Evolutionary conservation across 208 protist species (phyloP).

Genomic region (Phytomonas francai): DNA sequence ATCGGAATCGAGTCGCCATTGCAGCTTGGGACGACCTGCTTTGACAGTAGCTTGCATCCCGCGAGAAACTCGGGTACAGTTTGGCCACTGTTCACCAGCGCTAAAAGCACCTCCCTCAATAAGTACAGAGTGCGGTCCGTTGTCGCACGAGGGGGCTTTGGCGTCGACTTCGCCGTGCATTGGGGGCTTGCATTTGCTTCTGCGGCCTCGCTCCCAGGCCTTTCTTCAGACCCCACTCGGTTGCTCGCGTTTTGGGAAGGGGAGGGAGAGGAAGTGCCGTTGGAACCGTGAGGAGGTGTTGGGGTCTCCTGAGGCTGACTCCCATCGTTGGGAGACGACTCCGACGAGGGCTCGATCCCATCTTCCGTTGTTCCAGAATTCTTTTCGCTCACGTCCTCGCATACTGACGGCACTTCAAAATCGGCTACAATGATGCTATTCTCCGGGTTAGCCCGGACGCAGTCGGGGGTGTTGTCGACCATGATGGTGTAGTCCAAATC

Average conservation of each 20-base stretch:
- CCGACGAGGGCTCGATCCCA: too few species aligned
- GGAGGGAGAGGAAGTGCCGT: neutral
- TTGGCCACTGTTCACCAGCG: constrained; percentile 47
- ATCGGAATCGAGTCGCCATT: constrained; percentile 62
- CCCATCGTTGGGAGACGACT: neutral
- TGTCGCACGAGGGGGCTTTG: constrained; percentile 21
- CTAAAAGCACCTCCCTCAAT: constrained; percentile 60
- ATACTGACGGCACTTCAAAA: constrained; percentile 50
- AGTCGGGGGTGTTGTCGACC: constrained; percentile 85
- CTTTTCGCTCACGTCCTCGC: neutral
- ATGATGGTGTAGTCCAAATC: constrained; percentile 78
- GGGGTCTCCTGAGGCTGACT: neutral
- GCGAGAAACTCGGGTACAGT: constrained; percentile 75
- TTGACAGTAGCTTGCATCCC: constrained; percentile 54
- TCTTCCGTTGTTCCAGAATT: neutral
- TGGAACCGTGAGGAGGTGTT: neutral
- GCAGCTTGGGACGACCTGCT: constrained; percentile 42
- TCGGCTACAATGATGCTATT: constrained; percentile 86
- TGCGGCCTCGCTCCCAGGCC: neutral
- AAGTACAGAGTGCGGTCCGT: constrained; percentile 73
- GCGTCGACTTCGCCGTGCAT: constrained; percentile 3
- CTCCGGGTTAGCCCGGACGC: constrained; percentile 65
- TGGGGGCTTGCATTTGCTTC: neutral
- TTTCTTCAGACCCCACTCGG: too few species aligned
- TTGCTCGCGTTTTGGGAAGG: too few species aligned